Evolutionary conservation across 257 asterid genomes (phyloP).

Genomic region (Verbascum thapsus): DNA sequence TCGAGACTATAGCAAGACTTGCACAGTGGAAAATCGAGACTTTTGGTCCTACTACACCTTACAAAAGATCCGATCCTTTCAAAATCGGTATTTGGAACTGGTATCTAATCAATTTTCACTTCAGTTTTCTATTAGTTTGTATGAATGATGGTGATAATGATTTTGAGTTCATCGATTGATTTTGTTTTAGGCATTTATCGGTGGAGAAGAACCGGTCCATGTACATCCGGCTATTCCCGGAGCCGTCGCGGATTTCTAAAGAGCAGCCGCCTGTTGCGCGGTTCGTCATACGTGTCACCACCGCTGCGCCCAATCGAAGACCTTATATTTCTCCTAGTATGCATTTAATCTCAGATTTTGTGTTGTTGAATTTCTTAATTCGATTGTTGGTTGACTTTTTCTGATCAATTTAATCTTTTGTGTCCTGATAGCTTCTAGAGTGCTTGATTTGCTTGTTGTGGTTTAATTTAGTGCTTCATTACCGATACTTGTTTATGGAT

Average conservation of each 20-base stretch:
- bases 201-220: slow-evolving; percentile 62
- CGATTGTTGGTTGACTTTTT: slow-evolving; percentile 20
- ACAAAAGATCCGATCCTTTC: slow-evolving; percentile 90
- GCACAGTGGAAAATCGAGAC: slow-evolving; percentile 95
- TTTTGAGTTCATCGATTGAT: background rate
- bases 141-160: slow-evolving; percentile 12
- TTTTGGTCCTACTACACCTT: slow-evolving; percentile 63
- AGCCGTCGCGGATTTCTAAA: slow-evolving; percentile 68
- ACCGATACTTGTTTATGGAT: too few relatives aligned
- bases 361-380: background rate
- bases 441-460: too few relatives aligned
- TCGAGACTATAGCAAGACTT: slow-evolving; percentile 80
- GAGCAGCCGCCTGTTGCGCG: slow-evolving; percentile 92
- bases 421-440: too few relatives aligned
- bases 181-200: slow-evolving; percentile 47
- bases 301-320: slow-evolving; percentile 60
- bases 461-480: too few relatives aligned
- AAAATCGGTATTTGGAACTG: slow-evolving; percentile 95
- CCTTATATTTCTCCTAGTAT: slow-evolving; percentile 64
- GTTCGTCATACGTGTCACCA: slow-evolving; percentile 69
- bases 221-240: slow-evolving; percentile 78
- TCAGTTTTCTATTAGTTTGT: background rate
- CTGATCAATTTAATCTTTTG: slow-evolving; percentile 15
- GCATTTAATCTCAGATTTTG: background rate
- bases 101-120: slow-evolving; percentile 34